phyloP scores from a whole-genome alignment of 805 yeast species.

The Komagataella pastoris region DNA sequence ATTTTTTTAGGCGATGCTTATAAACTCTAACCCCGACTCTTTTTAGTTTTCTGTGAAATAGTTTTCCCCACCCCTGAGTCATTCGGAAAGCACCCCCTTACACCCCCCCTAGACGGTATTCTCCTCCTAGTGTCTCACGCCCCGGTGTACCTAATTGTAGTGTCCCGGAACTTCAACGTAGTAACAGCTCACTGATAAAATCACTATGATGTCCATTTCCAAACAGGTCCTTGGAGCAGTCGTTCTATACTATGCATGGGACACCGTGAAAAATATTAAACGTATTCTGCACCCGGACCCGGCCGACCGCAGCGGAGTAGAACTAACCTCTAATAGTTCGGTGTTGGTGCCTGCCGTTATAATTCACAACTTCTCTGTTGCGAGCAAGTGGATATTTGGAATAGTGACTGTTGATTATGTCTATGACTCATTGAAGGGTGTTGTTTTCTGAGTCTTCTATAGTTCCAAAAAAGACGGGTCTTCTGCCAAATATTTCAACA shows the following conservation, averaged over 20 bases:
- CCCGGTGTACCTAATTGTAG: not conserved
- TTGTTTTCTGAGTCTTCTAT: constrained; percentile 3
- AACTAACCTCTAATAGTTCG: not conserved
- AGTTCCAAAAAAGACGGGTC: constrained; percentile 8
- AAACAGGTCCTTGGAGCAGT: not conserved
- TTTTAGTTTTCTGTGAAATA: no score
- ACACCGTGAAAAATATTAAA: not conserved
- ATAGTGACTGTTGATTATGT: not conserved
- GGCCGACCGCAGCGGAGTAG: not conserved
- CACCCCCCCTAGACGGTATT: not conserved
- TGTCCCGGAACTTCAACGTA: no score
- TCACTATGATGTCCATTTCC: not conserved
- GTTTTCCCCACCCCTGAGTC: not conserved
- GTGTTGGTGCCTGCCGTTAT: not conserved
- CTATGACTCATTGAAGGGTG: not conserved
- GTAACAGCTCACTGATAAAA: not conserved
- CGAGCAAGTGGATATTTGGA: not conserved
- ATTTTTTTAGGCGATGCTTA: not conserved
- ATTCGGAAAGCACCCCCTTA: not conserved
- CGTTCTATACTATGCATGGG: not conserved
- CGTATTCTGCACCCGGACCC: not conserved
- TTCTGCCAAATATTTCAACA: constrained; percentile 13
- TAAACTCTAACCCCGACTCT: not conserved
- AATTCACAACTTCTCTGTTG: not conserved
- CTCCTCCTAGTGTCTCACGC: not conserved